Evolutionary conservation across 2,329 filamentous ascomycete genomes (phyloP).

Genomic region (Fusarium hainanense): DNA sequence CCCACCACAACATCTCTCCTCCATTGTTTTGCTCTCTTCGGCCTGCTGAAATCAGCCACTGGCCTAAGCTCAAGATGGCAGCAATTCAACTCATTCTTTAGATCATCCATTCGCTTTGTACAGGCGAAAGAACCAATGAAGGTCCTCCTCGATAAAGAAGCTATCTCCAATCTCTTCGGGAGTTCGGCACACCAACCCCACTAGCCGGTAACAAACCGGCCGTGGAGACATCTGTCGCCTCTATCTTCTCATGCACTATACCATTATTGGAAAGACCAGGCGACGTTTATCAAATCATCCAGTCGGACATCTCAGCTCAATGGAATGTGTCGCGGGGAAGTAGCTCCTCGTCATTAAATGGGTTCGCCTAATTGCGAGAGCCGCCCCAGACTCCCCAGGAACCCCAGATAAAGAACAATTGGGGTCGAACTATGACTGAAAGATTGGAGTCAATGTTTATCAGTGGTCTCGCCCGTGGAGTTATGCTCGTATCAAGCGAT

Average conservation of each 20-base stretch:
- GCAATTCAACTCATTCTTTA: too few species aligned
- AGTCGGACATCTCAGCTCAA: slow-evolving; percentile 7
- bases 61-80: neutral
- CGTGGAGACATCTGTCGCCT: neutral
- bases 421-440: neutral
- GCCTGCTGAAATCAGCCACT: neutral
- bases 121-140: neutral
- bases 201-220: slow-evolving; percentile 15
- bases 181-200: slow-evolving; percentile 14
- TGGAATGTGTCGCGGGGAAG: neutral
- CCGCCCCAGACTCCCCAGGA: neutral
- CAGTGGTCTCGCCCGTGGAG: neutral
- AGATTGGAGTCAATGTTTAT: neutral
- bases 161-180: slow-evolving; percentile 1
- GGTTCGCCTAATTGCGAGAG: neutral
- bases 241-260: neutral
- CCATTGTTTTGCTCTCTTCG: accelerated
- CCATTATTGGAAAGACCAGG: slow-evolving; percentile 15
- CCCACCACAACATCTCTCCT: too few species aligned
- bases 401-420: neutral
- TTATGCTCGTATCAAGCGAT: neutral
- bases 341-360: slow-evolving; percentile 1
- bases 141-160: neutral
- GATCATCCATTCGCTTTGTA: neutral
- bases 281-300: slow-evolving; percentile 1